Evolutionary conservation across 495 filamentous ascomycete genomes (phyloP).

Genomic region (Wilcoxina mikolae): DNA sequence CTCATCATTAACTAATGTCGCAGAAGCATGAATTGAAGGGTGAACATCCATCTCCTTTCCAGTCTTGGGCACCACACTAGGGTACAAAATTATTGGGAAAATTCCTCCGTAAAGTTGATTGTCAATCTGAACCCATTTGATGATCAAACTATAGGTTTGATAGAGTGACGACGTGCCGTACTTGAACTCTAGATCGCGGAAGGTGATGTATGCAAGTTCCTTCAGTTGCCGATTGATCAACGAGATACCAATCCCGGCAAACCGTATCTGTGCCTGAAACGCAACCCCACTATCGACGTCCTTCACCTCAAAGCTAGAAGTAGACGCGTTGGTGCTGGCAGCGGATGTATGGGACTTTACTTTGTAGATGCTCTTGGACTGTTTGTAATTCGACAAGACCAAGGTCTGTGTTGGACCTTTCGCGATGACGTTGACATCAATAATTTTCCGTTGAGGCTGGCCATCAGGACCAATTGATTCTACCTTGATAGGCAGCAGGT

Average conservation of each 20-base stretch:
- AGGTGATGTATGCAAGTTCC: conserved; percentile 85
- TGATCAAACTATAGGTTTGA: conserved; percentile 72
- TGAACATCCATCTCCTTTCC: conserved; percentile 94
- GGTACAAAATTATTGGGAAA: conserved; percentile 93
- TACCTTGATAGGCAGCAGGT: conserved; percentile 37
- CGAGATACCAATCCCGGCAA: conserved; percentile 86
- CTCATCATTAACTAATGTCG: conserved; percentile 93
- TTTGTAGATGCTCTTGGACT: conserved; percentile 85
- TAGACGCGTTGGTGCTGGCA: conserved; percentile 36
- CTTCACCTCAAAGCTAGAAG: conserved; percentile 79
- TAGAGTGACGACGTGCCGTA: conserved; percentile 83
- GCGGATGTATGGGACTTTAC: conserved; percentile 45
- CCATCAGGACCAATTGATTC: conserved; percentile 24
- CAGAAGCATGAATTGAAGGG: conserved; percentile 78
- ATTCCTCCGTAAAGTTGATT: conserved; percentile 97
- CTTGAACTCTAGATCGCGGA: conserved; percentile 81
- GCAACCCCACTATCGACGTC: conserved; percentile 70
- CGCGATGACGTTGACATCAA: conserved; percentile 89
- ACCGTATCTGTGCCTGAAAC: conserved; percentile 70
- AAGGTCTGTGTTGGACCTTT: conserved; percentile 91
- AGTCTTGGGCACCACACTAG: conserved; percentile 96
- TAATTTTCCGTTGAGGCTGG: conserved; percentile 51
- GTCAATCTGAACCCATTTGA: conserved; percentile 99
- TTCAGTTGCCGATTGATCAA: conserved; percentile 82
- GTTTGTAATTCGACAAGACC: conserved; percentile 85